phyloP scores from a whole-genome alignment of 2,329 filamentous ascomycete genomes.

The Juglanconis sp. region DNA sequence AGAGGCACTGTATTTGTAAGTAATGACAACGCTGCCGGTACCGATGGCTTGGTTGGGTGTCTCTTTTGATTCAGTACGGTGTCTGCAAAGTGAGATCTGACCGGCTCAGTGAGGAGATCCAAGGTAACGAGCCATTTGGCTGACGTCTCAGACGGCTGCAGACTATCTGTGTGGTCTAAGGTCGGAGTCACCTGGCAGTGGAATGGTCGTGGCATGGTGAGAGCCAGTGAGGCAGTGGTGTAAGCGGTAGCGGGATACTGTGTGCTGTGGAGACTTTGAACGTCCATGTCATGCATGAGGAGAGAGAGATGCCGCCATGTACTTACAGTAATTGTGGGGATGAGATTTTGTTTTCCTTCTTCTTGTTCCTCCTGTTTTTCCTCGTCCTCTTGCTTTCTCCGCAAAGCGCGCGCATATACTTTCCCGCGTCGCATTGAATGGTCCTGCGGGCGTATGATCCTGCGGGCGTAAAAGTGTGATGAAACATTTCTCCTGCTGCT shows the following conservation, averaged over 20 bases:
- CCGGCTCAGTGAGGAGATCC: too few relatives aligned
- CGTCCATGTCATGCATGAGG: slow-evolving; percentile 16
- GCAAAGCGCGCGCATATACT: neutral
- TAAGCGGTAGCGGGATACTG: neutral
- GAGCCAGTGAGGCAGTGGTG: neutral
- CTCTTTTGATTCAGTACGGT: too few relatives aligned
- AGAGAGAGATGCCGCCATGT: neutral
- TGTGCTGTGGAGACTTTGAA: slow-evolving; percentile 6
- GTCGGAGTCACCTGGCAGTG: too few relatives aligned
- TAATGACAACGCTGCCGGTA: too few relatives aligned
- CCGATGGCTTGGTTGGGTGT: too few relatives aligned
- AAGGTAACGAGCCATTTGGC: too few relatives aligned
- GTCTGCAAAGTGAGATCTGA: too few relatives aligned
- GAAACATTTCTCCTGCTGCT: neutral
- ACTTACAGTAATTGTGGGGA: slow-evolving; percentile 10
- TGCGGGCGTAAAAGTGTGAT: neutral
- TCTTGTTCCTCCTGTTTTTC: neutral
- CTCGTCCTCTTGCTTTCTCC: neutral
- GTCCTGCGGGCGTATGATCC: neutral
- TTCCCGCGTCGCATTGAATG: neutral
- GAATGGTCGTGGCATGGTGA: neutral
- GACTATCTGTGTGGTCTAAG: too few relatives aligned
- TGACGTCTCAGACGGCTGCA: too few relatives aligned
- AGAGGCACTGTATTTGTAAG: too few relatives aligned
- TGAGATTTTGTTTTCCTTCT: neutral